Evolutionary conservation across 2,329 filamentous ascomycete genomes (phyloP).

Genomic region (Fusarium begoniae): DNA sequence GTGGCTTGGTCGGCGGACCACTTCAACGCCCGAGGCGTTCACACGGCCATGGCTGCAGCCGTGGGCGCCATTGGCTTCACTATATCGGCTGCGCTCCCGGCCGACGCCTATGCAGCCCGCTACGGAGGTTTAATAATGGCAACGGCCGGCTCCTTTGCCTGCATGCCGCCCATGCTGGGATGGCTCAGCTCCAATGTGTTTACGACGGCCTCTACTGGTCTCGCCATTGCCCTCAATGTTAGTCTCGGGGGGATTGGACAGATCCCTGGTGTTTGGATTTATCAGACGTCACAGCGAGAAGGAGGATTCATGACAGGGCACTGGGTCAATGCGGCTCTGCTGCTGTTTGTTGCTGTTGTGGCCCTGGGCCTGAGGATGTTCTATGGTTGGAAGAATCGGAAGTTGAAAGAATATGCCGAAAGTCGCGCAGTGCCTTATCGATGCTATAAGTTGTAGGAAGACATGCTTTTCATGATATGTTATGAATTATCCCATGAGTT

Average conservation of each 20-base stretch:
- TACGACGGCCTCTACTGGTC: conserved; percentile 70
- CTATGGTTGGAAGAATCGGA: conserved; percentile 60
- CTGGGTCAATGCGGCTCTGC: conserved; percentile 69
- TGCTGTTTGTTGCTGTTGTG: conserved; percentile 66
- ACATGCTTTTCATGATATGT: neutral
- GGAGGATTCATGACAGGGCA: conserved; percentile 75
- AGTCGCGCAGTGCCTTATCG: conserved; percentile 47
- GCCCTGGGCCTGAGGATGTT: conserved; percentile 64
- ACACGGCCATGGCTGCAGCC: conserved; percentile 54
- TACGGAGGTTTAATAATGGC: conserved; percentile 77
- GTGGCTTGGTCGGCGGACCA: conserved; percentile 70
- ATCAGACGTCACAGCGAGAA: conserved; percentile 68
- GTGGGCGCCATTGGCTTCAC: conserved; percentile 63
- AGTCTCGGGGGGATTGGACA: conserved; percentile 74
- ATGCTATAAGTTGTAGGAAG: conserved; percentile 52
- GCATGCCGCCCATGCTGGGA: conserved; percentile 75
- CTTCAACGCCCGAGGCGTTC: conserved; percentile 62
- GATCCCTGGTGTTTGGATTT: conserved; percentile 79
- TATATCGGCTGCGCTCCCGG: conserved; percentile 69
- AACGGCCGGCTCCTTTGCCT: conserved; percentile 71
- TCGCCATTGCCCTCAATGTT: conserved; percentile 77
- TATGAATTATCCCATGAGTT: conserved; percentile 1
- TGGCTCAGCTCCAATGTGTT: conserved; percentile 76
- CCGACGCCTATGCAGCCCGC: conserved; percentile 66
- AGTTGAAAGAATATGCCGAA: conserved; percentile 45